These are phyloP conservation scores for Nidularia pulvinata DNA, from an alignment of 768 basidiomycete species.

Conservation along the genomic window DNA sequence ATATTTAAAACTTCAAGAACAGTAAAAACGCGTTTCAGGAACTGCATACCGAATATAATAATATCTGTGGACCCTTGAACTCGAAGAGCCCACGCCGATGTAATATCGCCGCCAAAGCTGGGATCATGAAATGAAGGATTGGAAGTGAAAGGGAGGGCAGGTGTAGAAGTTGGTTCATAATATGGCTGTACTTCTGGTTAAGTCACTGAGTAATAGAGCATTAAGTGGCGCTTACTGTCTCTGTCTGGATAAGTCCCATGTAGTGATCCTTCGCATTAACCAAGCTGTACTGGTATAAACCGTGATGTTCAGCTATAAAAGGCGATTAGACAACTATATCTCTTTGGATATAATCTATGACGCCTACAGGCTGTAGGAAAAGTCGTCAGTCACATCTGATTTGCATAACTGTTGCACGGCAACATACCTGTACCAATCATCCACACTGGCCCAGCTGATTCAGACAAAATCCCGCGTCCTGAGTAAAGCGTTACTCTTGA, in stretches of 20 bases:
- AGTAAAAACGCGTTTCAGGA: too few relatives aligned
- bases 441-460: slow-evolving; percentile 81
- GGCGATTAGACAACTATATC: slow-evolving; percentile 2
- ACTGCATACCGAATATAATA: slow-evolving; percentile 44
- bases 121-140: slow-evolving; percentile 56
- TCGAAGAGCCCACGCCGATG: slow-evolving; percentile 56
- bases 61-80: slow-evolving; percentile 55
- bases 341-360: slow-evolving; percentile 1
- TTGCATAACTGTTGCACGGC: too few relatives aligned
- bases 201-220: background rate
- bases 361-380: too few relatives aligned
- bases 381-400: slow-evolving; percentile 13
- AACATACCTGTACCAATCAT: slow-evolving; percentile 62
- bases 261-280: slow-evolving; percentile 65
- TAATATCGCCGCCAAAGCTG: slow-evolving; percentile 30
- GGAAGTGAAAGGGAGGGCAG: slow-evolving; percentile 54
- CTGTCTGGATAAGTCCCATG: slow-evolving; percentile 74
- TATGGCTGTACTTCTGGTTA: slow-evolving; percentile 49
- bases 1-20: too few relatives aligned
- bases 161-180: slow-evolving; percentile 57
- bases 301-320: slow-evolving; percentile 61
- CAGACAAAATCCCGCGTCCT: slow-evolving; percentile 73
- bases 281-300: slow-evolving; percentile 69
- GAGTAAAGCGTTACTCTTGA: slow-evolving; percentile 57
- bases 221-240: slow-evolving; percentile 47